Evolutionary conservation across 805 yeast species (phyloP).

Genomic region (Starmerella cellae): DNA sequence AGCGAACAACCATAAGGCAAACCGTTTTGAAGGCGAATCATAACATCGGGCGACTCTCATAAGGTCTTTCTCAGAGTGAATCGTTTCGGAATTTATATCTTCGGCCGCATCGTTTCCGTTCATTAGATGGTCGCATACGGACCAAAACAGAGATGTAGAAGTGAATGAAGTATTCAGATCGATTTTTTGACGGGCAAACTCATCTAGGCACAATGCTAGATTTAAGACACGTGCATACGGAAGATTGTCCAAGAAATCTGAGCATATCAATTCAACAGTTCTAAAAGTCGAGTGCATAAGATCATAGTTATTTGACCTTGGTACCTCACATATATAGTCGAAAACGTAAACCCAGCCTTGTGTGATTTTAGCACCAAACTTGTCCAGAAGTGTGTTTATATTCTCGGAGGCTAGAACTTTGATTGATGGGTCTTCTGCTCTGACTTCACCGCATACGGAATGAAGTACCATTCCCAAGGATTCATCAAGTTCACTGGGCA

Average conservation of each 20-base stretch:
- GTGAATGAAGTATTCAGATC: conserved; percentile 85
- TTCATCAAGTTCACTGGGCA: neutral
- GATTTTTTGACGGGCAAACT: conserved; percentile 54
- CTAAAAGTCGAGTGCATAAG: conserved; percentile 62
- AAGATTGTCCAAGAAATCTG: conserved; percentile 64
- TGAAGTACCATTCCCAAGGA: conserved; percentile 32
- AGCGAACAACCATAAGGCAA: conserved; percentile 51
- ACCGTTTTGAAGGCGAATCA: conserved; percentile 16
- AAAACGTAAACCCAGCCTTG: conserved; percentile 68
- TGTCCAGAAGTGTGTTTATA: conserved; percentile 59
- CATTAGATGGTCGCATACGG: conserved; percentile 60
- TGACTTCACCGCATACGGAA: conserved; percentile 35
- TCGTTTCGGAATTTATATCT: conserved; percentile 3
- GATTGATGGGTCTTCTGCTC: conserved; percentile 50
- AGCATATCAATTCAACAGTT: conserved; percentile 68
- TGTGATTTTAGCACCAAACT: conserved; percentile 49
- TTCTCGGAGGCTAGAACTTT: conserved; percentile 49
- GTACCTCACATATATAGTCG: conserved; percentile 32
- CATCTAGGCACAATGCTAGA: conserved; percentile 57
- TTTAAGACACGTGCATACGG: conserved; percentile 52
- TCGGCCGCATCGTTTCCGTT: conserved; percentile 19
- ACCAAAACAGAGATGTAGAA: conserved; percentile 84
- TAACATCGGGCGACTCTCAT: conserved; percentile 21
- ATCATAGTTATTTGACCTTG: conserved; percentile 24
- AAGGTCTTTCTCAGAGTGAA: conserved; percentile 16